Evolutionary conservation across 768 basidiomycete species (phyloP), one percentile per base, ranked within the genome.

Genomic region (Aureoboletus auriporus): DNA sequence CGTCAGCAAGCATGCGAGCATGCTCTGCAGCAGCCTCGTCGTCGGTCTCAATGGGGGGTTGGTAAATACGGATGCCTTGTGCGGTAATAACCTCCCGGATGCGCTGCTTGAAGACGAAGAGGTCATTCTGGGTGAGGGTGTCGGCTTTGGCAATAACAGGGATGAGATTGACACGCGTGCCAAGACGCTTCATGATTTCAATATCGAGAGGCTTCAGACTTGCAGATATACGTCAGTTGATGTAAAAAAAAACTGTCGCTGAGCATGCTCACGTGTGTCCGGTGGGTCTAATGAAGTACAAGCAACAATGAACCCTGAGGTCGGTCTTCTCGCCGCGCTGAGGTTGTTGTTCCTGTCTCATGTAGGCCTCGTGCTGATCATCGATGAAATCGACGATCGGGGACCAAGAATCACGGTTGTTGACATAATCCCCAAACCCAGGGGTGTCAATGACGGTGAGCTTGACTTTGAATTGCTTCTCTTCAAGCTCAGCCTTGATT

Each of bases 311-410:
- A 3, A 99, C 93, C 44, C 96, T 74, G 59, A 98, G 74, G 73
- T 99, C 96, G 28, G 85, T 90, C 78, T 98, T 96, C 65, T 95
- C 92, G 51, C 72, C 77, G 47, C 96, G 78, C 75, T 92, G 84
- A n/a, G 96, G 96, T 69, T 98, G 95, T 69, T 99, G 96, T 71
- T 99, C 96, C 73, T 99, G 96, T 49, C 90, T 80, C 91, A 93
- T 93, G 65, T 92, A 93, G 11, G 87, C 86, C 65, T 95, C 91
- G 65, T 93, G 91, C 72, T 93, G 90, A 76, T 93, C 91, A 66
- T 93, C 90, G 57, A 96, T 93, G 70, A 98, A 98, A 70, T 99
- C 95, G 66, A 99, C 86, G 58, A 99, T 98, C 46, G 96, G 96
- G 27, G 82, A 79, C 96, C 96, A 99, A 16, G 92, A 94, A 70